Conservation (phyloP, 2,329 filamentous ascomycete genomes). For the Cercospora zeina region DNA sequence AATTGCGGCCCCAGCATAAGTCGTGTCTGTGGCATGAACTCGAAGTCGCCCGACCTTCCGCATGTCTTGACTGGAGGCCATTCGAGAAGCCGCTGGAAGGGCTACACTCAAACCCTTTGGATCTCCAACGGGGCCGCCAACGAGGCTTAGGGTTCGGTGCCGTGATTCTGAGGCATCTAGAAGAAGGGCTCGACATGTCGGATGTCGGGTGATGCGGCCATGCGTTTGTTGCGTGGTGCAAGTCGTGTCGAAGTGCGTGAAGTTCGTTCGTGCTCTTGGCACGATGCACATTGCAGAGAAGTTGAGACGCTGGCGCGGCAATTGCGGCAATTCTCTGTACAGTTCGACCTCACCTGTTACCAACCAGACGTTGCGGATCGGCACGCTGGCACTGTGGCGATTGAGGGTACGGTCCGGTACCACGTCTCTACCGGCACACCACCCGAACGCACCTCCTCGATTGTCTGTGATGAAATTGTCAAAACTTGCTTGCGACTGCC, state of each 20-base stretch:
- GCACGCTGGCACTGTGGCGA: slow-evolving; percentile 2
- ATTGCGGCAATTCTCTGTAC: neutral
- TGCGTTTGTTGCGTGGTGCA: neutral
- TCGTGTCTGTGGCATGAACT: neutral
- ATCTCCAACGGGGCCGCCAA: neutral
- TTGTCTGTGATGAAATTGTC: neutral
- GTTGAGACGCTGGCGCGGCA: neutral
- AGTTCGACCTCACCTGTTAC: neutral
- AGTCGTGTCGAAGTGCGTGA: neutral
- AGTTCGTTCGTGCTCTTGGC: slow-evolving; percentile 2
- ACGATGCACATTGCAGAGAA: neutral
- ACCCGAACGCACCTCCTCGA: neutral
- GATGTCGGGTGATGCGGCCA: slow-evolving; percentile 1
- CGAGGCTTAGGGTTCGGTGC: neutral
- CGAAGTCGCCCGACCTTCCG: neutral
- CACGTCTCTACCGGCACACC: neutral
- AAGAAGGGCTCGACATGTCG: neutral
- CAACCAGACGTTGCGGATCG: neutral
- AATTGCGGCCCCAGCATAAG: neutral
- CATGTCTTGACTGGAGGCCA: neutral
- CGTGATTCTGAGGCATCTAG: neutral
- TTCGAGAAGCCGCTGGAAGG: neutral
- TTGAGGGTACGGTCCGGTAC: neutral
- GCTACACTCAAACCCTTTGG: neutral
- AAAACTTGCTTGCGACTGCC: neutral